Evolutionary conservation across 177 flowering plant species (phyloP).

Genomic region (Vitis hybrid): DNA sequence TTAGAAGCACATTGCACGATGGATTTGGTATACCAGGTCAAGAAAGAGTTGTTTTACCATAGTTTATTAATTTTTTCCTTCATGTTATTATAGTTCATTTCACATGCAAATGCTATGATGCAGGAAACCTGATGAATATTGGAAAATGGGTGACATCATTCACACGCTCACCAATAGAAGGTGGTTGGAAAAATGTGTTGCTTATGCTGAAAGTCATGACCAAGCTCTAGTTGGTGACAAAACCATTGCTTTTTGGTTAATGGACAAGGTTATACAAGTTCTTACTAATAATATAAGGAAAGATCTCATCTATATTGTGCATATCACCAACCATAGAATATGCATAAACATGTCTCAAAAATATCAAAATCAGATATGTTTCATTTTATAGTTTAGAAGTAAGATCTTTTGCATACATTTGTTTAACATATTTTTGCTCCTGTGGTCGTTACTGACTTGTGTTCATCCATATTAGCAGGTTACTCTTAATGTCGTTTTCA

Average conservation of each 20-base stretch:
- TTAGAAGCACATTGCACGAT: too few species aligned
- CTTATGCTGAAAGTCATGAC: constrained; percentile 99
- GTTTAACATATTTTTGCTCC: not conserved
- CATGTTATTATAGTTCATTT: too few species aligned
- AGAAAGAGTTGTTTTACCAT: too few species aligned
- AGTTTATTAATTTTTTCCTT: constrained; percentile 1
- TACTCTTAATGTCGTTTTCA: constrained; percentile 4
- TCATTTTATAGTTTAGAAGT: not conserved
- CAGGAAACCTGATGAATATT: constrained; percentile 90
- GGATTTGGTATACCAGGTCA: too few species aligned
- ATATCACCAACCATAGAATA: not conserved
- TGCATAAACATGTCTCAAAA: not conserved
- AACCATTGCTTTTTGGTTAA: constrained; percentile 98
- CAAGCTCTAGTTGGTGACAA: constrained; percentile 99
- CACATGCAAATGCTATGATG: constrained; percentile 7
- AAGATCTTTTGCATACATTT: not conserved
- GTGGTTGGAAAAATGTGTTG: constrained; percentile 92
- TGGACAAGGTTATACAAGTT: constrained; percentile 79
- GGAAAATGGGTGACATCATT: constrained; percentile 91
- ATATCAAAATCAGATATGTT: not conserved
- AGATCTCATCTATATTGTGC: too few species aligned
- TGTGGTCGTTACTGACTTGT: not conserved
- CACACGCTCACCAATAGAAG: constrained; percentile 91
- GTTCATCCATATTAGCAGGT: not conserved
- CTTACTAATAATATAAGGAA: not conserved